Base-by-base conservation (phyloP, 2,329 filamentous ascomycete genomes). In the Emericellopsis cladophorae region DNA sequence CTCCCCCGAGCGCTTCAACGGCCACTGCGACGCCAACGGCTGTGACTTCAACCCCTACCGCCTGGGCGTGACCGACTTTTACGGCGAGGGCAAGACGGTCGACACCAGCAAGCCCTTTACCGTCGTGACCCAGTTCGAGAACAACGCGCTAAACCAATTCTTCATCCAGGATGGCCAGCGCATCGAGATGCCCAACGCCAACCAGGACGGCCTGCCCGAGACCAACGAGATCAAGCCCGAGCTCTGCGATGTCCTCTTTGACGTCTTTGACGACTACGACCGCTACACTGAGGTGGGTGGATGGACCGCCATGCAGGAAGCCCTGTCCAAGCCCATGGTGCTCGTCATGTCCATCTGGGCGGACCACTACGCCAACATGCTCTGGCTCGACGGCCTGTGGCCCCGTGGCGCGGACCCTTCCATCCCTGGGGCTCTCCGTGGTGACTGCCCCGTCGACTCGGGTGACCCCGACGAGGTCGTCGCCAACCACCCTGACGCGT, bases 1-100 rank as follows among this genome's bases (percentile, higher is more conserved):
- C 49, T 64, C 59, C 9, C 50, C 55, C 41, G 58, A 66, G 47
- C 72, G 74, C 48, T 78, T 76, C 53, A 59, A 55, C 12, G 75
- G 76, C 44, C 33, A 70, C 37, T 82, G 78, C 60, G 78, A 81
- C 55, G 71, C 72, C 44, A 72, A 77, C 47, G 78, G 78, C 21
- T 82, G 78, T 51, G 77, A 80, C 54, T 80, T 74, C 65, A 80
- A 80, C 67, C 61, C 70, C 26, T 81, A 71, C 70, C 75, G 76
- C 51, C 67, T 75, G 63, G 77, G 76, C 37, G 69, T 73, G 56
- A 61, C 60, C 31, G 60, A 64, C 55, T 82, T 80, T 64, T 81
- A 73, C 58, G 78, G 76, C 31, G 59, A 66, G 0, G 72, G 69
- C 47, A 64, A 64, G 55, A 76, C 62, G n/a, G 64, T 82, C 46